Evolutionary conservation across 331 rosid species (phyloP).

Genomic region (Pyracantha coccinea): DNA sequence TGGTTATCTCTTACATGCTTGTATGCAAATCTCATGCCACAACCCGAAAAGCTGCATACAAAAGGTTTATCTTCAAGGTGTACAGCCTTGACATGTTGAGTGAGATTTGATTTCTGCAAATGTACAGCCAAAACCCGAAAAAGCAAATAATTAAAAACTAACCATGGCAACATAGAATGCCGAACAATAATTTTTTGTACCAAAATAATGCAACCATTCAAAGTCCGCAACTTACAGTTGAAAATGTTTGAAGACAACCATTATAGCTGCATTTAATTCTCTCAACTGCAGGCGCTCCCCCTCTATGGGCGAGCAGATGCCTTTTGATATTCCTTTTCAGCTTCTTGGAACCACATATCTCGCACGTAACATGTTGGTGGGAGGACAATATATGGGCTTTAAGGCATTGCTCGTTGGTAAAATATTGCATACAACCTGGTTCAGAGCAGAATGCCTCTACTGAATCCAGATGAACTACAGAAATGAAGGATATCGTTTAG

Average conservation of each 20-base stretch:
- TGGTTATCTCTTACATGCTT: constrained; percentile 86
- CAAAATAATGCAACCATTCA: neutral
- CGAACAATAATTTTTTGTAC: neutral
- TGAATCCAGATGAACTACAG: constrained; percentile 62
- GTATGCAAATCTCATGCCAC: constrained; percentile 81
- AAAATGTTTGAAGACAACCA: constrained; percentile 42
- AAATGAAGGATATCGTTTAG: neutral
- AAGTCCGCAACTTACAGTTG: constrained; percentile 39
- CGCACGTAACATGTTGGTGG: constrained; percentile 55
- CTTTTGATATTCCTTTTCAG: constrained; percentile 69
- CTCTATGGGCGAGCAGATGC: constrained; percentile 54
- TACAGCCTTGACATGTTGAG: constrained; percentile 55
- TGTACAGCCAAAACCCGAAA: neutral
- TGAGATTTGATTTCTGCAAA: constrained; percentile 66
- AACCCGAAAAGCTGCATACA: constrained; percentile 51
- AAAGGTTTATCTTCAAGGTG: constrained; percentile 55
- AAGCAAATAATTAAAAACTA: neutral
- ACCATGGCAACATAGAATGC: neutral
- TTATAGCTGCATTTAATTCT: constrained; percentile 40
- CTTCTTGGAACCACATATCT: constrained; percentile 52
- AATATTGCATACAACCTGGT: constrained; percentile 62
- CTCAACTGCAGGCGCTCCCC: constrained; percentile 5
- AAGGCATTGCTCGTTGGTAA: constrained; percentile 62
- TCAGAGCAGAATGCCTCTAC: constrained; percentile 62
- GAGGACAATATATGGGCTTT: constrained; percentile 51